A percentile compares a stretch with the other conserved stretches of the same genome.
phyloP scores from a whole-genome alignment of 257 asterid genomes.

The Jacaranda mimosifolia region DNA sequence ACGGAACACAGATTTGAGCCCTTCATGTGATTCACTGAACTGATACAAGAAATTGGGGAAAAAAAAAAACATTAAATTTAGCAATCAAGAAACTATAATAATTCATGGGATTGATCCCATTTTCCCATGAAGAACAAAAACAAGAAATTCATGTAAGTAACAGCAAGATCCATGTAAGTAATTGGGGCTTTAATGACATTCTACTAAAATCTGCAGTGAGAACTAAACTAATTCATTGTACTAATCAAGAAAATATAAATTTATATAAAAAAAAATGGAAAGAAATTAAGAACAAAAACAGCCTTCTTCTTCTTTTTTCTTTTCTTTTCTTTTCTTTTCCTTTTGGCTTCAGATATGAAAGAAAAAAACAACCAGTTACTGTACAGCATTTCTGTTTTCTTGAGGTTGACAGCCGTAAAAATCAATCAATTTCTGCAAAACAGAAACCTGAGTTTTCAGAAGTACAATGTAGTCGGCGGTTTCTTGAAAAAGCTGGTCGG shows the following conservation, averaged over 20 bases:
- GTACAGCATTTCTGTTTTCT: constrained; percentile 51
- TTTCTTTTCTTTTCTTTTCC: background rate
- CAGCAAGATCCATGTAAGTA: constrained; percentile 1
- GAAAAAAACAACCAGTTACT: constrained; percentile 34
- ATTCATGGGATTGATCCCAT: constrained; percentile 14
- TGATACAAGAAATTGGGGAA: background rate
- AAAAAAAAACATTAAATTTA: background rate
- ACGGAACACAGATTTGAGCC: constrained; percentile 28
- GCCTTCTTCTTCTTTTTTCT: constrained; percentile 18
- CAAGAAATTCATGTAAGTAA: no score
- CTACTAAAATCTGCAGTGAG: constrained; percentile 40
- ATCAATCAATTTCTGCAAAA: constrained; percentile 75
- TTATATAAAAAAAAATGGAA: constrained; percentile 5
- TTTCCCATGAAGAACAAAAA: constrained; percentile 13
- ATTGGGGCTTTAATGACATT: background rate
- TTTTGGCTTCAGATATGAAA: constrained; percentile 22
- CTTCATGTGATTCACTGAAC: constrained; percentile 17
- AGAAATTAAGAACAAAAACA: constrained; percentile 25
- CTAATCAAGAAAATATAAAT: constrained; percentile 15
- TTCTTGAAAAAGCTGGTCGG: constrained; percentile 73
- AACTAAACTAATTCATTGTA: constrained; percentile 16
- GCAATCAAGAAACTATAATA: constrained; percentile 22
- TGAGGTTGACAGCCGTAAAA: constrained; percentile 59
- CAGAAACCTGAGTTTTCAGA: constrained; percentile 70
- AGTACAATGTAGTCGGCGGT: constrained; percentile 84